Conservation (phyloP, 306 rosid genomes). For the Cucurbita pepo region DNA sequence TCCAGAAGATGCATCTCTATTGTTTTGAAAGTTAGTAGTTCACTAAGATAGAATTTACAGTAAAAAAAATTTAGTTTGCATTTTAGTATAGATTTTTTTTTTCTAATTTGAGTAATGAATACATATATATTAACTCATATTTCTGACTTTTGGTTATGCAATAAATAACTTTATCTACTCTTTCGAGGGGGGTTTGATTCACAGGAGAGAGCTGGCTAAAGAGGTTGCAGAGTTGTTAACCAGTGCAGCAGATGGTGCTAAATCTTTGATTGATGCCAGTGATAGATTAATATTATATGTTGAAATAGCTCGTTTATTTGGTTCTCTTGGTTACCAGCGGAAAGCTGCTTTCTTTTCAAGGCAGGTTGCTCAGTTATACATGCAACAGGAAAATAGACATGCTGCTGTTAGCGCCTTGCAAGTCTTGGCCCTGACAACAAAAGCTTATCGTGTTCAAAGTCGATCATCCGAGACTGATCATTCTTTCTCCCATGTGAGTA, state of each 20-base stretch:
- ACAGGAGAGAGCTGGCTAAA: slow-evolving; percentile 84
- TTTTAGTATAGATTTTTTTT: not conserved
- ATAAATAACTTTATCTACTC: not conserved
- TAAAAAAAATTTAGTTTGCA: not conserved
- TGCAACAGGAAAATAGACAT: slow-evolving; percentile 80
- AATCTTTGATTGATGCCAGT: slow-evolving; percentile 85
- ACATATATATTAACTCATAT: not conserved
- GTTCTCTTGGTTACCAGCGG: slow-evolving; percentile 81
- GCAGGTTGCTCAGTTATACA: slow-evolving; percentile 92
- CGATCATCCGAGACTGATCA: slow-evolving; percentile 44
- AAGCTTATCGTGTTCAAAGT: slow-evolving; percentile 93
- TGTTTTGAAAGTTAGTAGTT: not conserved
- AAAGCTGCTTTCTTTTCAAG: slow-evolving; percentile 94
- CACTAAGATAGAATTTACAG: not conserved
- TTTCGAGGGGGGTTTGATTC: not conserved
- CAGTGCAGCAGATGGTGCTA: slow-evolving; percentile 93
- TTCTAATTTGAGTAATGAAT: not conserved
- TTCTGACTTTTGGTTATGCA: not conserved
- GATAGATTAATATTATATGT: slow-evolving; percentile 71
- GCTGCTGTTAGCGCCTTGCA: slow-evolving; percentile 99
- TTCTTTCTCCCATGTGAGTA: slow-evolving; percentile 46
- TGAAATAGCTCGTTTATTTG: slow-evolving; percentile 96
- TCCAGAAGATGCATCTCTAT: not conserved
- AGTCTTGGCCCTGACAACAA: slow-evolving; percentile 92
- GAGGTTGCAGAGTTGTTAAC: slow-evolving; percentile 87